Conservation (phyloP, 225 moss, liverwort and hornwort species). For the Takakia lepidozioides region DNA sequence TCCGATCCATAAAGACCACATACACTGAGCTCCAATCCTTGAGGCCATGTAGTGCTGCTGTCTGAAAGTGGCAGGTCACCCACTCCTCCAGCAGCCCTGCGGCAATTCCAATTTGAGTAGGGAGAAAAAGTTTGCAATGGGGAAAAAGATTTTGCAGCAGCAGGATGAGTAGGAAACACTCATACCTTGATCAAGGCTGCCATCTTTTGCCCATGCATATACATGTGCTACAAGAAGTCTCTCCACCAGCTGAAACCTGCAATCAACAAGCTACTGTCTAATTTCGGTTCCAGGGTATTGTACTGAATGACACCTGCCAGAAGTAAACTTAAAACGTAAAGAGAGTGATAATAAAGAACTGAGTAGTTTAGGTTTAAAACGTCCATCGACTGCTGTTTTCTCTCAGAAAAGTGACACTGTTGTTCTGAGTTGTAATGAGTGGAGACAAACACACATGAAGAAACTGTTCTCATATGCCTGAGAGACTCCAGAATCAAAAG, state of each 20-base stretch:
- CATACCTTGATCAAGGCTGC: conserved; percentile 21
- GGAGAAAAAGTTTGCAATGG: no score
- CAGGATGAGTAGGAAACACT: no score
- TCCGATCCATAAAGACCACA: conserved; percentile 27
- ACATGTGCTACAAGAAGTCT: conserved; percentile 20
- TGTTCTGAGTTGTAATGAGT: no score
- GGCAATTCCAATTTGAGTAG: background rate
- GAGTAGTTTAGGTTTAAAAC: no score
- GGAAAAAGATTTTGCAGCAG: no score
- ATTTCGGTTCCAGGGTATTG: no score
- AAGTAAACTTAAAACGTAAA: no score
- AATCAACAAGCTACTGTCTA: no score
- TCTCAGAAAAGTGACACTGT: no score
- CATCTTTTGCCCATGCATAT: conserved; percentile 25
- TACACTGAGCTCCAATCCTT: conserved; percentile 31
- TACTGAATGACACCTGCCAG: no score
- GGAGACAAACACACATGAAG: conserved; percentile 17
- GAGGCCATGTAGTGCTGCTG: conserved; percentile 3
- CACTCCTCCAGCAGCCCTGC: conserved; percentile 41
- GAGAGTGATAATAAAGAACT: no score
- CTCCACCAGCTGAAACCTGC: conserved; percentile 45
- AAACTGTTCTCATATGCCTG: conserved; percentile 35
- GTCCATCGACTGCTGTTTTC: no score
- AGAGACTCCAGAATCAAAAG: conserved; percentile 42
- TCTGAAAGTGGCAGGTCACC: conserved; percentile 17